Conservation (phyloP, 129 eudicot species). For the Sambucus nigra region DNA sequence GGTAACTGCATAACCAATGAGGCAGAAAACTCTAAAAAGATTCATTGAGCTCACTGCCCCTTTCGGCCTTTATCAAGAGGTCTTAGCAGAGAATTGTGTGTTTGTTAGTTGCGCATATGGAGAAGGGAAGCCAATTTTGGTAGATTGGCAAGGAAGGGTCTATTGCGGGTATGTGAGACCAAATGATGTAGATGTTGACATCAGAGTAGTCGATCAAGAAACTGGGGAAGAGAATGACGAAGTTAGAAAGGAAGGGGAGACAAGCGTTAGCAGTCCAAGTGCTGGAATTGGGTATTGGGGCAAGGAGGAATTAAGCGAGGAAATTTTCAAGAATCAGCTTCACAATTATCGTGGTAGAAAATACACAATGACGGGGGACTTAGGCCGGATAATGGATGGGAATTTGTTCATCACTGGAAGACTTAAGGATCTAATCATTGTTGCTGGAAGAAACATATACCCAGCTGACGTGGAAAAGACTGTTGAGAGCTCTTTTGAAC, state of each 20-base stretch:
- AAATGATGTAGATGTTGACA: slow-evolving; percentile 42
- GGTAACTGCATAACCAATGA: slow-evolving; percentile 86
- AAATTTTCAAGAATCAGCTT: slow-evolving; percentile 44
- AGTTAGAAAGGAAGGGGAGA: slow-evolving; percentile 67
- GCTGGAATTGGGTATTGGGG: slow-evolving; percentile 88
- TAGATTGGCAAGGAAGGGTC: slow-evolving; percentile 90
- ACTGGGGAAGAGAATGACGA: slow-evolving; percentile 41
- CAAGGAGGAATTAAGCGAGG: slow-evolving; percentile 42
- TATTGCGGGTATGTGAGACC: slow-evolving; percentile 59
- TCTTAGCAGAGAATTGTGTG: slow-evolving; percentile 80
- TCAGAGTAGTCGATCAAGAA: slow-evolving; percentile 57
- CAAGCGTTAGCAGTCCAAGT: slow-evolving; percentile 76
- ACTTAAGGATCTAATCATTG: slow-evolving; percentile 78
- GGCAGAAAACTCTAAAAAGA: slow-evolving; percentile 54
- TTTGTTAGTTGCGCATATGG: slow-evolving; percentile 78
- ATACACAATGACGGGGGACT: slow-evolving; percentile 70
- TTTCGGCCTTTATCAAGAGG: slow-evolving; percentile 63
- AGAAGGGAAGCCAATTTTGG: slow-evolving; percentile 53
- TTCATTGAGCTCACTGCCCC: slow-evolving; percentile 63
- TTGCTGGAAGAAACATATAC: slow-evolving; percentile 79
- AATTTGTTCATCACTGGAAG: slow-evolving; percentile 75
- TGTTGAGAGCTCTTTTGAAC: slow-evolving; percentile 65
- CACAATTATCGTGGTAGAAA: slow-evolving; percentile 19
- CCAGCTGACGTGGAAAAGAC: slow-evolving; percentile 77
- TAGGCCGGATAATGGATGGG: slow-evolving; percentile 63